Evolutionary conservation across 2,329 filamentous ascomycete species (phyloP).

Genomic region (Gliomastix tumulicola): DNA sequence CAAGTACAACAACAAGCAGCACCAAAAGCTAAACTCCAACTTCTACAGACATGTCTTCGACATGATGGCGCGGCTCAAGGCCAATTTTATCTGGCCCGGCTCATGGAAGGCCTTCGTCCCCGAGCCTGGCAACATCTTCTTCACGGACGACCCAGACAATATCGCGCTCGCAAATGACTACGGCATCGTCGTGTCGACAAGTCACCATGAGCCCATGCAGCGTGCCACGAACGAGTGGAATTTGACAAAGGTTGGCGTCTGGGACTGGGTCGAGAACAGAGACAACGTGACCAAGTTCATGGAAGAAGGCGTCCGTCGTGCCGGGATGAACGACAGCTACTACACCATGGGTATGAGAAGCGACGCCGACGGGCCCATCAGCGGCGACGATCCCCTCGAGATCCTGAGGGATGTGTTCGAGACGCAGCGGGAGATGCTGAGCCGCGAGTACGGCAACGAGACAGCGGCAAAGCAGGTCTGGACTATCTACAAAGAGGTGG

Average conservation of each 20-base stretch:
- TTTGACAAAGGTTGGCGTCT: conserved; percentile 32
- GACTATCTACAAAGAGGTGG: conserved; percentile 57
- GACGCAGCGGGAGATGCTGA: conserved; percentile 3
- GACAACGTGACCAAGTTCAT: conserved; percentile 47
- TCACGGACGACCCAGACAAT: conserved; percentile 60
- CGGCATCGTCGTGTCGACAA: conserved; percentile 54
- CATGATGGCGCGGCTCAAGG: conserved; percentile 57
- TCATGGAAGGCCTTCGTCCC: conserved; percentile 48
- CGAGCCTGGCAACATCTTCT: conserved; percentile 49
- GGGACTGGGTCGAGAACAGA: conserved; percentile 49
- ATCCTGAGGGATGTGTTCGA: conserved; percentile 5
- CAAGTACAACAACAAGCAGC: conserved; percentile 28
- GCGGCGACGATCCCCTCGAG: background rate
- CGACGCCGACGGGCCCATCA: conserved; percentile 35
- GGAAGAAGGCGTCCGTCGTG: conserved; percentile 41
- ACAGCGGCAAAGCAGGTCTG: conserved; percentile 34
- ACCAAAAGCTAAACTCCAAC: conserved; percentile 32
- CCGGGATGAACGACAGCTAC: conserved; percentile 45
- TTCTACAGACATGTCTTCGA: conserved; percentile 67
- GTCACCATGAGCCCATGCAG: conserved; percentile 56
- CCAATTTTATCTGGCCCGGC: conserved; percentile 70
- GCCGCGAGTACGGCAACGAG: conserved; percentile 2
- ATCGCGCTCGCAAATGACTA: conserved; percentile 59
- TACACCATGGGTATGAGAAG: conserved; percentile 51
- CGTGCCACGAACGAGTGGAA: conserved; percentile 39